Base-by-base conservation (phyloP, 2,329 filamentous ascomycete genomes). In the Paramyrothecium sp. region DNA sequence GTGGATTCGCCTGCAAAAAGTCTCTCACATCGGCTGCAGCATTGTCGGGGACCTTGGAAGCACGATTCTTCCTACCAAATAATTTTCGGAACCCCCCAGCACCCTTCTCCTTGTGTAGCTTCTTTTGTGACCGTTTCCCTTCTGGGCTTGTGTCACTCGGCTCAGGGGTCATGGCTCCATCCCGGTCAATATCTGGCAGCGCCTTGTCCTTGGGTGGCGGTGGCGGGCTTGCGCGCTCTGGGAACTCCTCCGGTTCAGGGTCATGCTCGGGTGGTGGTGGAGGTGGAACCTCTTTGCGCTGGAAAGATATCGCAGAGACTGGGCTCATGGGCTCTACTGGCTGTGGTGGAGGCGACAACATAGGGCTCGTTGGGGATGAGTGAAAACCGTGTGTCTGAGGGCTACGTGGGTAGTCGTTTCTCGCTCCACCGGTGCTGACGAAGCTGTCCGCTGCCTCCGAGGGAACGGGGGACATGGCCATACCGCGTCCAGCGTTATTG, bases 401-500 rank as follows among this genome's bases (percentile, higher is more conserved):
- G 17, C 30, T 41, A 4, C 33, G 26, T 7, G 13, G 3, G 16
- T 49, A 22, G 17, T 49, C 47, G 16, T 19, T 21, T 10, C 47
- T 23, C n/a, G 30, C 20, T 12, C 11, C 69, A 34, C 68, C 70
- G n/a, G 67, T 51, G 17, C 69, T 66, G 38, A 44, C 38, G 38
- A 44, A 44, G 38, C 38, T 44, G 38, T 44, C 13, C 5, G 38
- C n/a, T 17, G 38, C 38, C 22, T 73, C 74, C 23, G 78, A 75
- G 55, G 64, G 65, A 53, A 69, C 63, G 16, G 71, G 67, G 16
- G 71, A 69, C 33, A 75, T 61, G 19, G 70, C 58, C 44, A 77
- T 61, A 13, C 91, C 91, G 58, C 85, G 89, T 21, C 93, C 92
- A 47, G 89, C 87, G 62, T 81, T 85, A 51, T 77, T 78, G 69